These are phyloP conservation scores for Aquilaria malaccensis DNA, from an alignment of 345 rosid species.

Conservation along the genomic window DNA sequence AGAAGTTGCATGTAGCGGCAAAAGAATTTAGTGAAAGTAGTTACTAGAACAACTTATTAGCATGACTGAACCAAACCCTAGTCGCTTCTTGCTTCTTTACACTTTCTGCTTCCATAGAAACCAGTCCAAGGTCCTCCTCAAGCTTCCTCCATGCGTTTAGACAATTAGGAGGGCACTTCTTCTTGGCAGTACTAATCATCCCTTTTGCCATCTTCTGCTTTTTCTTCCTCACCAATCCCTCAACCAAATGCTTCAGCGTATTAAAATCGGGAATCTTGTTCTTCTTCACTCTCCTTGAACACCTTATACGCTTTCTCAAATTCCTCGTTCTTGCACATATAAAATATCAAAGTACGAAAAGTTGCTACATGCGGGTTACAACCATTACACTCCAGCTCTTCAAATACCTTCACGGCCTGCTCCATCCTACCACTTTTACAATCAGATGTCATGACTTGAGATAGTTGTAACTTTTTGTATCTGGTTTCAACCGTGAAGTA, in stretches of 20 bases:
- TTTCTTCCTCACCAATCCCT: slow-evolving; percentile 50
- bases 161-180: slow-evolving; percentile 49
- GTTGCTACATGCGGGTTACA: slow-evolving; percentile 55
- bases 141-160: slow-evolving; percentile 56
- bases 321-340: slow-evolving; percentile 36
- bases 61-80: background rate
- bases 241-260: slow-evolving; percentile 45
- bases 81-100: slow-evolving; percentile 14
- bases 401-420: slow-evolving; percentile 49
- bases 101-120: slow-evolving; percentile 9
- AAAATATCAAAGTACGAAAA: slow-evolving; percentile 44
- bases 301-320: slow-evolving; percentile 41
- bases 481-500: slow-evolving; percentile 43
- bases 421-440: slow-evolving; percentile 43
- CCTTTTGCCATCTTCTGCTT: slow-evolving; percentile 48
- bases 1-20: no score
- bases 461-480: slow-evolving; percentile 50
- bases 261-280: slow-evolving; percentile 54
- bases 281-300: slow-evolving; percentile 47
- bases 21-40: no score
- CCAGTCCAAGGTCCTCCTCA: slow-evolving; percentile 44
- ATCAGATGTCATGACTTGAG: slow-evolving; percentile 41
- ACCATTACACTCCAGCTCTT: slow-evolving; percentile 33
- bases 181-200: slow-evolving; percentile 46
- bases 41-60: no score